These are phyloP conservation scores for Tuber microsphaerosporum DNA, from an alignment of 495 filamentous ascomycete species.

Conservation along the genomic window DNA sequence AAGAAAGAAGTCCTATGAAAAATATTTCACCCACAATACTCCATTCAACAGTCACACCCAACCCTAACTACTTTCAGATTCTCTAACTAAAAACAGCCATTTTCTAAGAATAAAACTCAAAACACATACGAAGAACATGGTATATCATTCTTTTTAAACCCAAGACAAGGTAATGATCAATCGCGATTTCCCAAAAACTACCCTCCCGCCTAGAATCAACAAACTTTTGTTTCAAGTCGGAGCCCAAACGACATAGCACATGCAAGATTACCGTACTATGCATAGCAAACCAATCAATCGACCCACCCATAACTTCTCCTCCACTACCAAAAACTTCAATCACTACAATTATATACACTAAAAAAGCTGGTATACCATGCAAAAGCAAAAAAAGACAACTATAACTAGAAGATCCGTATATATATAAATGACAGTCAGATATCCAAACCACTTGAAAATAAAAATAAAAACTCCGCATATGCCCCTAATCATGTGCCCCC, in stretches of 20 bases:
- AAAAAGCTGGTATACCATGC: not conserved
- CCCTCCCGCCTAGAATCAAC: not conserved
- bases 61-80: too few relatives aligned
- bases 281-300: not conserved
- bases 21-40: too few relatives aligned
- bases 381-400: not conserved
- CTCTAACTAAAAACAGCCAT: too few relatives aligned
- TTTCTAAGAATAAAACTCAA: too few relatives aligned
- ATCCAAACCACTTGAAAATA: not conserved
- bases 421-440: not conserved
- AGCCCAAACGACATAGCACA: not conserved
- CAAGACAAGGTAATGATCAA: not conserved
- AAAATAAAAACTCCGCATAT: not conserved
- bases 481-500: not conserved
- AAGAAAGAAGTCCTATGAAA: too few relatives aligned
- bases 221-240: not conserved
- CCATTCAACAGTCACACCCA: too few relatives aligned
- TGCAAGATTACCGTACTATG: not conserved
- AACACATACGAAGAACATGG: not conserved
- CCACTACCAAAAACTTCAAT: not conserved
- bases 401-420: not conserved
- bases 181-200: not conserved
- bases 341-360: not conserved
- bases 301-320: too few relatives aligned
- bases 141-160: not conserved